phyloP scores from a whole-genome alignment of 352 stramenopile species.

The Sclerospora graminicola region DNA sequence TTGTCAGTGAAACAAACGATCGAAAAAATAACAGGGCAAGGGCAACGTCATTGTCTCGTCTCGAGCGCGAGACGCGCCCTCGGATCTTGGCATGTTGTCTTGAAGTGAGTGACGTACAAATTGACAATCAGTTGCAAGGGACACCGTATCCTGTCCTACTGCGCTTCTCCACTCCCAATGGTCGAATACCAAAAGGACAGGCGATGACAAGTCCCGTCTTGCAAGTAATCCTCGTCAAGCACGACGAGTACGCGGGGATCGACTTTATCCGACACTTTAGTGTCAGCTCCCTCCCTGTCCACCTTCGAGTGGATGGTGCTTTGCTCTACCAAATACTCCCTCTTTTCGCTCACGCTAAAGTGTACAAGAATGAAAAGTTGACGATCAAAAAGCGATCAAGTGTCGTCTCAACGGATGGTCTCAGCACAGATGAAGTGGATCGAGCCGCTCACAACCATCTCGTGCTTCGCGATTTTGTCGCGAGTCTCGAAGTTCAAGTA shows the following conservation, averaged over 20 bases:
- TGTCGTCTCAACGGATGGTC: slow-evolving; percentile 18
- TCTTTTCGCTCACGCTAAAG: slow-evolving; percentile 45
- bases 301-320: slow-evolving; percentile 73
- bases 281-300: slow-evolving; percentile 50
- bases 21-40: slow-evolving; percentile 21
- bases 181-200: slow-evolving; percentile 39
- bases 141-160: slow-evolving; percentile 79
- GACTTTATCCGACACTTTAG: slow-evolving; percentile 84
- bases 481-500: slow-evolving; percentile 57
- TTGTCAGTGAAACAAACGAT: slow-evolving; percentile 40
- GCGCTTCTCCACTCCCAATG: slow-evolving; percentile 61
- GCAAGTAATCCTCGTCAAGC: slow-evolving; percentile 68
- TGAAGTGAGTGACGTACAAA: slow-evolving; percentile 71
- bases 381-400: slow-evolving; percentile 13
- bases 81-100: slow-evolving; percentile 56
- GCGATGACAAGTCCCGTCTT: slow-evolving; percentile 52
- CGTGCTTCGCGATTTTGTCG: slow-evolving; percentile 61
- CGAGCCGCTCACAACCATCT: slow-evolving; percentile 34
- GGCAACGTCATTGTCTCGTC: slow-evolving; percentile 30
- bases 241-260: slow-evolving; percentile 80
- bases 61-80: slow-evolving; percentile 44
- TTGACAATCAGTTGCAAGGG: slow-evolving; percentile 78
- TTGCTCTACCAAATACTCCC: slow-evolving; percentile 69
- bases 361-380: slow-evolving; percentile 18
- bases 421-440: slow-evolving; percentile 19